Percentiles rank a stretch among this genome's conserved stretches.
phyloP scores from a whole-genome alignment of 257 asterid species.

The Nicotiana tabacum region DNA sequence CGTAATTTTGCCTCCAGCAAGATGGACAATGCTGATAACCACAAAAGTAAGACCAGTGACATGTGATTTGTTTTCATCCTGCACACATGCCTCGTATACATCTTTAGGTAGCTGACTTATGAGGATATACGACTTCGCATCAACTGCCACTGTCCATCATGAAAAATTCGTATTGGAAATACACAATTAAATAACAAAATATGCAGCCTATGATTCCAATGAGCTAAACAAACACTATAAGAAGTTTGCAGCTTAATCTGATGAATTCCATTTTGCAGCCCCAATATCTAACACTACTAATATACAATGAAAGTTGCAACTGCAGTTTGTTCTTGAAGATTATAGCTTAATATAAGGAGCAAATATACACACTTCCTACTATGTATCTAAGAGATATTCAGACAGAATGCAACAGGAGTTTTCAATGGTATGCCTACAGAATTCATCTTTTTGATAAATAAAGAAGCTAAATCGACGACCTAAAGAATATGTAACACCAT shows the following conservation, averaged over 20 bases:
- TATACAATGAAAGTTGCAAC: not conserved
- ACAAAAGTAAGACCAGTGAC: slow-evolving; percentile 68
- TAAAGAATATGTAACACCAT: not conserved
- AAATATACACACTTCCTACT: not conserved
- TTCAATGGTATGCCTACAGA: not conserved
- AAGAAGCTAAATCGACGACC: not conserved
- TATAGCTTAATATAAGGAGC: not conserved
- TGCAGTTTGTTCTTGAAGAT: not conserved
- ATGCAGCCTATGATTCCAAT: not conserved
- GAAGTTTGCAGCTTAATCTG: not conserved
- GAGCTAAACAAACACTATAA: not conserved
- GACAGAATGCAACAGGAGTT: not conserved
- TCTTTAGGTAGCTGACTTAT: slow-evolving; percentile 64
- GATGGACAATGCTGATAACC: slow-evolving; percentile 60
- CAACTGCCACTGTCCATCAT: slow-evolving; percentile 46
- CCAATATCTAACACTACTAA: no score
- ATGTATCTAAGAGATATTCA: slow-evolving; percentile 1
- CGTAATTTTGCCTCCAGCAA: slow-evolving; percentile 68
- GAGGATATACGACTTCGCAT: slow-evolving; percentile 73
- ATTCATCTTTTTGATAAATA: not conserved
- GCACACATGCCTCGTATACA: slow-evolving; percentile 54
- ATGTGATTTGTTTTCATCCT: slow-evolving; percentile 49
- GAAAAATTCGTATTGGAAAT: not conserved
- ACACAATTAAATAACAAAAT: not conserved
- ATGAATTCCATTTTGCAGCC: not conserved